Percentiles rank a stretch among this genome's conserved stretches.
phyloP scores from a whole-genome alignment of 495 filamentous ascomycete genomes.

The Xylaria curta region DNA sequence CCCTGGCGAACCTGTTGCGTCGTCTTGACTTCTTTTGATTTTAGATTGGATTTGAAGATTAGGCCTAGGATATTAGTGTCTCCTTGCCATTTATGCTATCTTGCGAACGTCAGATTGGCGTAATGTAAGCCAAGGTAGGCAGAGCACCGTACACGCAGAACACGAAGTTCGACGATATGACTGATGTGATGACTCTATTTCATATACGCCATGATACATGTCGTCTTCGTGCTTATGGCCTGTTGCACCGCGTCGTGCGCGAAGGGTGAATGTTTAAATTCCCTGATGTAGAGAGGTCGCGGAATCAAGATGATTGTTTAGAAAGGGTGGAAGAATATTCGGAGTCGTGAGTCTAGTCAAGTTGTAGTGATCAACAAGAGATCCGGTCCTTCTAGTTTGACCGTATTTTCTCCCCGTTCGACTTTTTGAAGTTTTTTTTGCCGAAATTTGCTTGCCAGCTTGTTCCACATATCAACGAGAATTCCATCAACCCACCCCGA shows the following conservation, averaged over 20 bases:
- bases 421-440: background rate
- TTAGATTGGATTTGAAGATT: background rate
- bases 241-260: background rate
- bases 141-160: background rate
- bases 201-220: background rate
- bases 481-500: background rate
- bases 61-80: background rate
- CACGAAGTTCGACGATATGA: background rate
- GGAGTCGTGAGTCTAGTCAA: background rate
- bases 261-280: background rate
- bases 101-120: background rate
- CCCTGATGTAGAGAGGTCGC: background rate
- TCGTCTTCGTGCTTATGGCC: background rate
- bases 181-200: background rate
- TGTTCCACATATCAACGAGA: background rate
- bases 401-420: no score
- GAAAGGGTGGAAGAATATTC: background rate
- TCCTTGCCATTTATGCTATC: no score
- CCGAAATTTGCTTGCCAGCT: background rate
- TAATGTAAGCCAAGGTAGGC: background rate
- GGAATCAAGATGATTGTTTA: background rate
- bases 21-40: background rate
- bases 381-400: background rate
- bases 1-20: background rate
- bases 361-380: background rate